Evolutionary conservation across 2,329 filamentous ascomycete species (phyloP), one percentile per base, ranked within the genome.

Genomic region (Xylaria sp.): DNA sequence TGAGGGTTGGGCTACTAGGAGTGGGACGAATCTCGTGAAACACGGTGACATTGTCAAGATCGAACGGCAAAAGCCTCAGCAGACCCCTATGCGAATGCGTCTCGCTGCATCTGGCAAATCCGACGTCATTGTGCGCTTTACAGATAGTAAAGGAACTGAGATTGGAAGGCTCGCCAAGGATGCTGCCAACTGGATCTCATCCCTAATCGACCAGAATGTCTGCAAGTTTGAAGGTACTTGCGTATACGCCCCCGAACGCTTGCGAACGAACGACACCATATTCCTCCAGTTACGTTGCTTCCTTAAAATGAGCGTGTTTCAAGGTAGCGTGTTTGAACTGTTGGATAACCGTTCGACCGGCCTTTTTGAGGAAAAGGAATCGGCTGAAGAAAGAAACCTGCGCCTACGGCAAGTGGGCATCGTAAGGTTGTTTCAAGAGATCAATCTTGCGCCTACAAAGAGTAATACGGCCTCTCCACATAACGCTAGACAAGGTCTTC

Each of bases 201-300:
- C 94, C 0, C 81, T 99, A 72, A 89, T 98, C 58, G 96, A 99
- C 75, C 94, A 98, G 77, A 90, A 91, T 36, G 86, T 97, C 3
- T 97, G 94, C 82, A 87, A 82, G 25, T 97, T 99, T 68, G 92
- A 97, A 72, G 96, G 92, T 5, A 89, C 87, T 13, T 97, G 94
- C 74, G 93, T 99, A 1, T 98, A 92, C 78, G 92, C 92, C 0
- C 94, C 94, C 0, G 95, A 98, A 63, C 85, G 88, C 53, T 80
- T 98, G 54, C 86, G 92, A 56, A 96, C 94, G 9, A 97, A 97
- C 74, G 96, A 99, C 74, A 98, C 94, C 0, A 86, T 99, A n/a
- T 97, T 95, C 73, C 79, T 99, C 6, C 96, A 99, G 77, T 80
- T 99, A 50, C 86, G 87, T 61, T 96, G 92, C 75, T 97, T 86